Conservation (phyloP, 345 rosid genomes). For the Hypericum androsaemum region DNA sequence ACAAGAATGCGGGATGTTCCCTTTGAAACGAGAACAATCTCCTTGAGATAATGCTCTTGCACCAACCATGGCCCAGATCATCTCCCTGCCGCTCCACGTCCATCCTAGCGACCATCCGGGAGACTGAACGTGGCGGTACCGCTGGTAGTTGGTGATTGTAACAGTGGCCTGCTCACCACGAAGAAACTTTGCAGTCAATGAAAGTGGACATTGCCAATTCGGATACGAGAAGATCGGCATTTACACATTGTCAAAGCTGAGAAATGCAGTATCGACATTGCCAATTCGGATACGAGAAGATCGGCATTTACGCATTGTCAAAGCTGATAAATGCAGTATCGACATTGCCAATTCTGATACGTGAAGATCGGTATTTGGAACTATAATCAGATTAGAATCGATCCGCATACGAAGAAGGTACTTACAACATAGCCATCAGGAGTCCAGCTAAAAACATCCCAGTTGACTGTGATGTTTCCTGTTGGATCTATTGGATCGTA, state of each 20-base stretch:
- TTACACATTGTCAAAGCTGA: no score
- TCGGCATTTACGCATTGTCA: no score
- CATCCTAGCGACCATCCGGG: constrained; percentile 89
- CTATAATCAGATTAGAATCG: no score
- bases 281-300: no score
- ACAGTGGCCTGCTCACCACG: constrained; percentile 51
- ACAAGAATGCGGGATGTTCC: constrained; percentile 74
- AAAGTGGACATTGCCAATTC: no score
- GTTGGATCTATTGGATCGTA: constrained; percentile 85
- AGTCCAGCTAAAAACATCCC: constrained; percentile 81
- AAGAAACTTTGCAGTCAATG: neutral
- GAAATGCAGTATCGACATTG: neutral
- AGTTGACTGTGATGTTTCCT: constrained; percentile 87
- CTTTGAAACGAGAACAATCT: constrained; percentile 79
- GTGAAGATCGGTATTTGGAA: no score
- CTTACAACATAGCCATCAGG: constrained; percentile 84
- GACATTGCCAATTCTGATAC: no score
- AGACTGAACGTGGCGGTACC: constrained; percentile 66
- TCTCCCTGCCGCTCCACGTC: constrained; percentile 79
- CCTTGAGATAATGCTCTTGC: constrained; percentile 79
- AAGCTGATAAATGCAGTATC: neutral
- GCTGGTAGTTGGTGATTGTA: constrained; percentile 69
- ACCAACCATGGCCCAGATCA: constrained; percentile 74
- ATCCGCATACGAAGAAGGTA: neutral
- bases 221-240: no score